Evolutionary conservation across 306 rosid species (phyloP).

Genomic region (Hippophae tibetana): DNA sequence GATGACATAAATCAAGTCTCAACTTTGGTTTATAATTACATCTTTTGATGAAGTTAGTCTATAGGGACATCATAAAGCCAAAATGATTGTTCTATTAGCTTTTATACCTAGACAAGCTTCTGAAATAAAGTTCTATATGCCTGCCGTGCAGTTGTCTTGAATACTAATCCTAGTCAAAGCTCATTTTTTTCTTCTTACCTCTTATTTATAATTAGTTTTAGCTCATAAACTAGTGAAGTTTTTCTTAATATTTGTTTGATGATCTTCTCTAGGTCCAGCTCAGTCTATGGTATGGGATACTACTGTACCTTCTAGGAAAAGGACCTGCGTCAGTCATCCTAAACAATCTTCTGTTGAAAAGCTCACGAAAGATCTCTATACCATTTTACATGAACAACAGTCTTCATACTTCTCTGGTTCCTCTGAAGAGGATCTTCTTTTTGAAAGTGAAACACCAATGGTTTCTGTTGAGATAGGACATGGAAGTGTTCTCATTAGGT

Average conservation of each 20-base stretch:
- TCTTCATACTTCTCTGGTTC: slow-evolving; percentile 77
- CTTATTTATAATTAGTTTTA: not conserved
- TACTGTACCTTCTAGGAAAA: slow-evolving; percentile 79
- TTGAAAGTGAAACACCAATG: slow-evolving; percentile 82
- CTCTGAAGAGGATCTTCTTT: slow-evolving; percentile 88
- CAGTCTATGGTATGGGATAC: slow-evolving; percentile 90
- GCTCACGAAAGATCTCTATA: slow-evolving; percentile 84
- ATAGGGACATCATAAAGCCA: not conserved
- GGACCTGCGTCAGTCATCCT: slow-evolving; percentile 77
- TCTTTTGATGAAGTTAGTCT: not conserved
- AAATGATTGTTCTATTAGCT: slow-evolving; percentile 3
- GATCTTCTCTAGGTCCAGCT: slow-evolving; percentile 62
- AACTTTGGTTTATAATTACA: not conserved
- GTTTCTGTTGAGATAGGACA: slow-evolving; percentile 99
- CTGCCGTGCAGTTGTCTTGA: not conserved
- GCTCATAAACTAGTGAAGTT: slow-evolving; percentile 6
- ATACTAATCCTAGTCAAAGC: not conserved
- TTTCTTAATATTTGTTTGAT: slow-evolving; percentile 23
- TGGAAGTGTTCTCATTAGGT: slow-evolving; percentile 93
- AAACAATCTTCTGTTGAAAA: slow-evolving; percentile 88
- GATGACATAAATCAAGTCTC: not conserved
- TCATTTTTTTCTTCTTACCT: not conserved
- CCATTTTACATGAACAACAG: slow-evolving; percentile 86
- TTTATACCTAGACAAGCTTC: slow-evolving; percentile 9
- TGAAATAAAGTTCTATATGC: not conserved